Evolutionary conservation across 1,284 basidiomycete species (phyloP).

Genomic region (Microbotryomycetes sp.): DNA sequence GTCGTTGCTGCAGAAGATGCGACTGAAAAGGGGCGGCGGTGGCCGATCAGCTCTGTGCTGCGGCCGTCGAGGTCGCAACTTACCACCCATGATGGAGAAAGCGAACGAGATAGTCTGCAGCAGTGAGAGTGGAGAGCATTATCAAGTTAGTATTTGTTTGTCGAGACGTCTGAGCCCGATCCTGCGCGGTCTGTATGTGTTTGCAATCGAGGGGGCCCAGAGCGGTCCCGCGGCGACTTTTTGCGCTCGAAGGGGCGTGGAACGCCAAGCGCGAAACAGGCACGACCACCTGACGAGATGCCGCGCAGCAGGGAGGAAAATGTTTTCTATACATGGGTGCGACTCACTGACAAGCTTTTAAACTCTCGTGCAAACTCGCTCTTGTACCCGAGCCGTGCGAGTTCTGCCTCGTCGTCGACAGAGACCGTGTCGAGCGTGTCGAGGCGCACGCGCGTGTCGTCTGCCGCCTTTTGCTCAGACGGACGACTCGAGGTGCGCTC

Average conservation of each 20-base stretch:
- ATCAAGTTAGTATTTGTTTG: background rate
- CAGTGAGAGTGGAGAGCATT: background rate
- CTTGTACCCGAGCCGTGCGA: slow-evolving; percentile 4
- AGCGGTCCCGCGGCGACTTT: background rate
- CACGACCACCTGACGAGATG: background rate
- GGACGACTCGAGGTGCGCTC: background rate
- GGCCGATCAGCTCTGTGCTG: background rate
- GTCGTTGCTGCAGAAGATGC: slow-evolving; percentile 73
- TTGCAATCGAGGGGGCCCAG: background rate
- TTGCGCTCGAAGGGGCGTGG: background rate
- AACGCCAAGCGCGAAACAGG: background rate
- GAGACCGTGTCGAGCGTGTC: background rate
- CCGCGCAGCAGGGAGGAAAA: background rate
- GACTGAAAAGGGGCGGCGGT: slow-evolving; percentile 39
- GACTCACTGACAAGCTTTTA: slow-evolving; percentile 60
- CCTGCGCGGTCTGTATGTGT: too few relatives aligned
- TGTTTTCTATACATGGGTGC: background rate
- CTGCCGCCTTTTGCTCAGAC: background rate
- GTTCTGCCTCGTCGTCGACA: background rate
- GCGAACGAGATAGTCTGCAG: slow-evolving; percentile 59
- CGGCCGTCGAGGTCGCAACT: background rate
- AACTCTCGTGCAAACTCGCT: slow-evolving; percentile 66
- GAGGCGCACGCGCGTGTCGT: background rate
- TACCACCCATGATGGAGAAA: slow-evolving; percentile 61
- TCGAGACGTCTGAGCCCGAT: background rate